Percentiles rank a stretch among this genome's conserved stretches.
phyloP scores from a whole-genome alignment of 257 asterid species.

The Solanum raphanifolium region DNA sequence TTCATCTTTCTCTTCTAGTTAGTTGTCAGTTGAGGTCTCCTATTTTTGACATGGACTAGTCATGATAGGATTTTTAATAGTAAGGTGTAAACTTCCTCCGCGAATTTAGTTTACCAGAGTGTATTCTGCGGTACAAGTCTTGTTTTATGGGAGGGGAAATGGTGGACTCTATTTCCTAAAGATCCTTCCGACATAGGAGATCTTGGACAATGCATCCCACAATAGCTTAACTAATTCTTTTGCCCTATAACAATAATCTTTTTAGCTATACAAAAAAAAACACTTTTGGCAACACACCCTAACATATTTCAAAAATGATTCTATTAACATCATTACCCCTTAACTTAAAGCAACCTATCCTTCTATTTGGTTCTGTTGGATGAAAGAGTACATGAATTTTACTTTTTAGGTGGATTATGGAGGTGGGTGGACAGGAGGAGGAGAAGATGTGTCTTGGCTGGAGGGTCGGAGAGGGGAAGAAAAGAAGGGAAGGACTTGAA shows the following conservation, averaged over 20 bases:
- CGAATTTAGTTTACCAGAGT: not conserved
- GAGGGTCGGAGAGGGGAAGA: not conserved
- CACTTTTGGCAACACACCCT: not conserved
- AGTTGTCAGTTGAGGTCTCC: not conserved
- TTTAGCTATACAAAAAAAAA: not conserved
- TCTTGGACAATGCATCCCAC: not conserved
- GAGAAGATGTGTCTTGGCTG: not conserved
- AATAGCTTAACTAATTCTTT: not conserved
- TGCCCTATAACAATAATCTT: not conserved
- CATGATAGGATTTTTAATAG: not conserved
- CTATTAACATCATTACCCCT: not conserved
- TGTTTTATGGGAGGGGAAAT: not conserved
- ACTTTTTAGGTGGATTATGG: not conserved
- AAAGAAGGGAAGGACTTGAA: not conserved
- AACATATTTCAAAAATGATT: not conserved
- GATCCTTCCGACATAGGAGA: not conserved
- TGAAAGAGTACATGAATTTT: not conserved
- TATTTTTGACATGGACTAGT: not conserved
- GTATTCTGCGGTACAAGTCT: not conserved
- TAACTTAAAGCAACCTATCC: not conserved
- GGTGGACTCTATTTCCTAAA: not conserved
- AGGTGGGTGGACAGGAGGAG: not conserved
- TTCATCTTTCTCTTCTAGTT: not conserved
- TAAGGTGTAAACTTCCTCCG: not conserved
- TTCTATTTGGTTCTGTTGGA: not conserved